Conservation (phyloP, 2,329 filamentous ascomycete genomes). For the Penicillium sp. region DNA sequence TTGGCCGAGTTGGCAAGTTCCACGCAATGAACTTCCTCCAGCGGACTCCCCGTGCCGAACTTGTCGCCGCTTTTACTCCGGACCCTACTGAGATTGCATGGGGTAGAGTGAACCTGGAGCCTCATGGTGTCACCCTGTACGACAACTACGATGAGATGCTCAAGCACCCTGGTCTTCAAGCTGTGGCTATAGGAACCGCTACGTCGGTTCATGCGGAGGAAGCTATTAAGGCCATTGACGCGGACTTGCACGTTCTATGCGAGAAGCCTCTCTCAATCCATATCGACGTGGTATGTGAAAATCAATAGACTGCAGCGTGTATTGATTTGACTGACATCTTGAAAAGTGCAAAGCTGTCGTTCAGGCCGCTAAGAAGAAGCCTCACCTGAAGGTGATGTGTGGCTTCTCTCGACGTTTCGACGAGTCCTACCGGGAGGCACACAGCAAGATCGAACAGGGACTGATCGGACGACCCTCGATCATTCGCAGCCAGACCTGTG, state of each 20-base stretch:
- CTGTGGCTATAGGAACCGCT: slow-evolving; percentile 54
- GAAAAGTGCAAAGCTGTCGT: slow-evolving; percentile 59
- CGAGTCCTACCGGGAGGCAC: slow-evolving; percentile 62
- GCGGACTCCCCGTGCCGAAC: slow-evolving; percentile 46
- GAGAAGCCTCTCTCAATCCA: slow-evolving; percentile 56
- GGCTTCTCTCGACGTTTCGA: slow-evolving; percentile 69
- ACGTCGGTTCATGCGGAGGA: slow-evolving; percentile 58
- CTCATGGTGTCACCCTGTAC: slow-evolving; percentile 54
- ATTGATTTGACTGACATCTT: neutral
- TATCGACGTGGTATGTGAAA: slow-evolving; percentile 53
- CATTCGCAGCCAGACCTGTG: slow-evolving; percentile 64
- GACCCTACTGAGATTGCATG: slow-evolving; percentile 47
- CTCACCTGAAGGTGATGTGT: slow-evolving; percentile 64
- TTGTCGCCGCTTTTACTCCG: slow-evolving; percentile 50
- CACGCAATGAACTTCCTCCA: slow-evolving; percentile 50
- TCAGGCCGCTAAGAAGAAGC: slow-evolving; percentile 54
- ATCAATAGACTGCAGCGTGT: neutral
- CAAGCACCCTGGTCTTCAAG: slow-evolving; percentile 52
- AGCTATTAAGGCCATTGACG: slow-evolving; percentile 55
- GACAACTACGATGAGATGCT: slow-evolving; percentile 56
- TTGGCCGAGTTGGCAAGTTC: slow-evolving; percentile 50
- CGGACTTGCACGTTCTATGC: slow-evolving; percentile 55
- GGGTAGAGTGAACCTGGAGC: slow-evolving; percentile 51
- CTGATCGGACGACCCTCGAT: slow-evolving; percentile 61
- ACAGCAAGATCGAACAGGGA: slow-evolving; percentile 52